Percentiles rank a stretch among this genome's conserved stretches.
Conservation (phyloP, 192 early-diverging fungal genomes). For the Diversispora epigaea region DNA sequence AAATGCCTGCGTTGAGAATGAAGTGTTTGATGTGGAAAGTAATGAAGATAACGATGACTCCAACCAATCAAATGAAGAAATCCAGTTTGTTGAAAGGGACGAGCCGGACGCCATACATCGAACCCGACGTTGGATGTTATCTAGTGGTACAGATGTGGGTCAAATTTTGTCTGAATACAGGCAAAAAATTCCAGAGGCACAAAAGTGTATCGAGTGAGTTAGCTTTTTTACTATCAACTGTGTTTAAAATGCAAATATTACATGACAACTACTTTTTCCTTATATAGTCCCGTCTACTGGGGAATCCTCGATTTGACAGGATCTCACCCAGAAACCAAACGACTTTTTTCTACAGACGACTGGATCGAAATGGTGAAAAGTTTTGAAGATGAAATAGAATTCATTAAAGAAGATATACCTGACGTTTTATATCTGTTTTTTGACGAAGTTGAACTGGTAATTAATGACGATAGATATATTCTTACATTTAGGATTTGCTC, state of each 20-base stretch:
- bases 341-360: constrained; percentile 28
- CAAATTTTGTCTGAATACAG: constrained; percentile 23
- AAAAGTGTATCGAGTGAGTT: constrained; percentile 31
- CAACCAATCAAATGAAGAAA: constrained; percentile 4
- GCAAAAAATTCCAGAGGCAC: constrained; percentile 21
- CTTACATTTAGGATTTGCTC: constrained; percentile 29
- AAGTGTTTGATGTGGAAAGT: background rate
- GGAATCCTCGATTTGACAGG: constrained; percentile 33
- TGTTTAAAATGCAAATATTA: constrained; percentile 29
- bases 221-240: constrained; percentile 22
- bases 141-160: constrained; percentile 33
- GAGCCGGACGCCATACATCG: constrained; percentile 25
- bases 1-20: background rate
- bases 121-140: constrained; percentile 21
- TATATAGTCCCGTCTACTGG: constrained; percentile 34
- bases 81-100: constrained; percentile 26
- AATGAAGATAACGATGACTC: background rate
- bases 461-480: constrained; percentile 23
- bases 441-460: constrained; percentile 33
- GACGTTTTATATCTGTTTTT: constrained; percentile 33
- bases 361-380: constrained; percentile 33
- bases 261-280: constrained; percentile 1
- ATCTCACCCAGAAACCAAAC: constrained; percentile 29
- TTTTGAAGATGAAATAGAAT: constrained; percentile 29
- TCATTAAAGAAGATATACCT: constrained; percentile 26